A percentile compares a stretch with the other conserved stretches of the same genome.
phyloP scores from a whole-genome alignment of 441 rosid species.

The Melastoma candidum region DNA sequence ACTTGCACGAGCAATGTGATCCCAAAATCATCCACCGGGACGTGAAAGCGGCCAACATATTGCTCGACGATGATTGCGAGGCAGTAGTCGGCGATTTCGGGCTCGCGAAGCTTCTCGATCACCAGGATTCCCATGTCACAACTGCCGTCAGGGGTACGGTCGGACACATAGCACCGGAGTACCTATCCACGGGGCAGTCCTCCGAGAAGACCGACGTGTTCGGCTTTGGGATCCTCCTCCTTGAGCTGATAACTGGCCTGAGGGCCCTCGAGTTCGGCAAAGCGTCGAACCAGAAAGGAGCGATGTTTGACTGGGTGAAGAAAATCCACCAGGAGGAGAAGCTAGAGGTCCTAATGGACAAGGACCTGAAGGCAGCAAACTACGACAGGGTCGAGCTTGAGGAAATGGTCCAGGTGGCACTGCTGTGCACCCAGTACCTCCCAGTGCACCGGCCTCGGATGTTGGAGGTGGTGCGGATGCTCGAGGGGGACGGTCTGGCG shows the following conservation, averaged over 20 bases:
- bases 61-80: slow-evolving; percentile 16
- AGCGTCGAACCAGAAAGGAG: slow-evolving; percentile 21
- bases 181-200: slow-evolving; percentile 19
- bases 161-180: slow-evolving; percentile 20
- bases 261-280: slow-evolving; percentile 18
- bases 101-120: slow-evolving; percentile 18
- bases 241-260: slow-evolving; percentile 17
- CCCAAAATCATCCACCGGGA: slow-evolving; percentile 19
- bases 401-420: background rate
- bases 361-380: too few species aligned
- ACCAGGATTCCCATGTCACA: slow-evolving; percentile 18
- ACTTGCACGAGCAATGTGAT: slow-evolving; percentile 19
- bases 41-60: slow-evolving; percentile 18
- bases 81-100: slow-evolving; percentile 20
- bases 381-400: slow-evolving; percentile 4
- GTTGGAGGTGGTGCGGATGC: background rate
- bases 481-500: slow-evolving; percentile 11
- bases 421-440: too few species aligned
- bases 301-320: slow-evolving; percentile 19
- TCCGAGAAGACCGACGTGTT: slow-evolving; percentile 20
- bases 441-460: too few species aligned
- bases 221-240: slow-evolving; percentile 18
- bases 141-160: slow-evolving; percentile 20
- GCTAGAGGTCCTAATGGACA: too few species aligned
- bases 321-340: too few species aligned